Evolutionary conservation across 2,329 filamentous ascomycete species (phyloP).

Genomic region (Pezizomycotina sp.): DNA sequence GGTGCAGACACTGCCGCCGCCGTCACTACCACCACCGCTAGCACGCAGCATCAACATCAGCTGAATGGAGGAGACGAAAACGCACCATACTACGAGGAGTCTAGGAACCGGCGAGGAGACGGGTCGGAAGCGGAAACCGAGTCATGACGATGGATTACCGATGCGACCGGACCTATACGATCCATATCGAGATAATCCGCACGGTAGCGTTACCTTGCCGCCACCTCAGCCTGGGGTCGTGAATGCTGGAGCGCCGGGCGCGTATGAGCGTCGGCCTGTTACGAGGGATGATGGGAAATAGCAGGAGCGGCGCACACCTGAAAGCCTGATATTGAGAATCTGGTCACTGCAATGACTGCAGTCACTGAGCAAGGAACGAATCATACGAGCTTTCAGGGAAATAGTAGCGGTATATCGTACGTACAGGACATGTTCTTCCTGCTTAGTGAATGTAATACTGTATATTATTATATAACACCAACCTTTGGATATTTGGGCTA

Average conservation of each 20-base stretch:
- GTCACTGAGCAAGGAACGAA: slow-evolving; percentile 21
- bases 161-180: no score
- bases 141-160: no score
- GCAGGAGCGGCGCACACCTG: slow-evolving; percentile 17
- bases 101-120: neutral
- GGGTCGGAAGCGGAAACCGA: no score
- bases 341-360: slow-evolving; percentile 20
- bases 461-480: no score
- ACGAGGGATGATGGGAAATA: slow-evolving; percentile 7
- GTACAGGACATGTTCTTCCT: neutral
- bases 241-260: no score
- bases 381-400: slow-evolving; percentile 19
- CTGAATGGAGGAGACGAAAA: neutral
- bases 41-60: neutral
- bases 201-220: no score
- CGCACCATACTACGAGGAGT: neutral
- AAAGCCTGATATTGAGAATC: slow-evolving; percentile 21
- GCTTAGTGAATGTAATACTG: no score
- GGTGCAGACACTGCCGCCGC: neutral
- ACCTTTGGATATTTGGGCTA: no score
- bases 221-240: no score
- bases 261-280: no score
- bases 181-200: no score
- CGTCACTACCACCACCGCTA: neutral
- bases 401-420: slow-evolving; percentile 23